Evolutionary conservation across 78 protist species (phyloP).

Genomic region (Dictyostelium brefeldianum): DNA sequence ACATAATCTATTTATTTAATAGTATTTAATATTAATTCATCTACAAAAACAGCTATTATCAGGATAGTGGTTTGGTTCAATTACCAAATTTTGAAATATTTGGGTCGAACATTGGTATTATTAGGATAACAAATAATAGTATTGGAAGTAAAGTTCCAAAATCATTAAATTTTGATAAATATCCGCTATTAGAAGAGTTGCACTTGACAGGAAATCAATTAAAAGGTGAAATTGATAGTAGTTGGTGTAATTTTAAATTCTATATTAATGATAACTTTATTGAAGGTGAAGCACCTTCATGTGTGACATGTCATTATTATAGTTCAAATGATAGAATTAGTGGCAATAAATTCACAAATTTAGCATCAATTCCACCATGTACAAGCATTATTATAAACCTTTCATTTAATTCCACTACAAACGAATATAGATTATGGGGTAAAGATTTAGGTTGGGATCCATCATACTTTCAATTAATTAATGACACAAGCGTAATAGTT

Average conservation of each 20-base stretch:
- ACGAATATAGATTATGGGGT: neutral
- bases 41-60: too few relatives aligned
- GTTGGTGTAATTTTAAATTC: neutral
- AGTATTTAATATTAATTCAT: too few relatives aligned
- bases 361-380: neutral
- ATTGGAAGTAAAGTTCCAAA: neutral
- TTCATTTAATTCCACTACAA: neutral
- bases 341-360: neutral
- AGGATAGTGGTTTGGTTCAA: too few relatives aligned
- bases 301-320: neutral
- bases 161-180: neutral
- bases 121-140: neutral
- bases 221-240: neutral
- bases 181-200: neutral
- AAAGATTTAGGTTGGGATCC: neutral
- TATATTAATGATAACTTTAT: neutral
- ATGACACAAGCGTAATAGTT: too few relatives aligned
- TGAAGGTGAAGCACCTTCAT: neutral
- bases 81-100: too few relatives aligned
- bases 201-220: neutral
- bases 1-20: too few relatives aligned
- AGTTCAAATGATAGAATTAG: neutral
- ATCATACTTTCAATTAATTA: too few relatives aligned
- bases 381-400: neutral
- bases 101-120: too few relatives aligned